phyloP scores from a whole-genome alignment of 1,284 basidiomycete species.

The Porphyrellus sp. region DNA sequence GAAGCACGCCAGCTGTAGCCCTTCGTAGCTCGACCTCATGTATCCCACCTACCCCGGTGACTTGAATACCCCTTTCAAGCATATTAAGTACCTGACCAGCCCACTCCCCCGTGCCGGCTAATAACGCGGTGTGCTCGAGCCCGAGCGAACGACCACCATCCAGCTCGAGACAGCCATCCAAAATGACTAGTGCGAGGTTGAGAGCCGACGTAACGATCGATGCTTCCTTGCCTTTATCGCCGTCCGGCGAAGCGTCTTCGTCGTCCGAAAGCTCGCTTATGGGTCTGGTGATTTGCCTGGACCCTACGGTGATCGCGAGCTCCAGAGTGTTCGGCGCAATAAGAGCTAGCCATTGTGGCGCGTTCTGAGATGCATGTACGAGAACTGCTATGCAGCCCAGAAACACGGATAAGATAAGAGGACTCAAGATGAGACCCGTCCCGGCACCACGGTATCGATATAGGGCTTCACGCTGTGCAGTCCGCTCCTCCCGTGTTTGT shows the following conservation, averaged over 20 bases:
- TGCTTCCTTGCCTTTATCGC: conserved; percentile 50
- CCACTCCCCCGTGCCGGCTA: conserved; percentile 82
- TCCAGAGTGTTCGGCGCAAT: conserved; percentile 81
- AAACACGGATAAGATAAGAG: conserved; percentile 71
- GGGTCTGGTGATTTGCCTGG: conserved; percentile 53
- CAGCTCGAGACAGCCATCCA: conserved; percentile 72
- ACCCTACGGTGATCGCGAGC: conserved; percentile 75
- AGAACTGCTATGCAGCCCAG: conserved; percentile 79
- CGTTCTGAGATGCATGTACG: conserved; percentile 76
- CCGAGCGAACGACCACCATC: conserved; percentile 76
- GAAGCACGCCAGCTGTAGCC: conserved; percentile 74
- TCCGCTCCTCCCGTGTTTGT: conserved; percentile 68
- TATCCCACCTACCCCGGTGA: conserved; percentile 64
- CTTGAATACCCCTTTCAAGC: conserved; percentile 62
- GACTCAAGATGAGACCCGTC: conserved; percentile 75
- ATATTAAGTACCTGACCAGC: conserved; percentile 64
- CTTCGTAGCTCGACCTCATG: conserved; percentile 59
- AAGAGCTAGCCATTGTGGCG: conserved; percentile 74
- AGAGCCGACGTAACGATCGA: conserved; percentile 71
- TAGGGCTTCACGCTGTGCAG: conserved; percentile 45
- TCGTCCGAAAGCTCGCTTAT: conserved; percentile 46
- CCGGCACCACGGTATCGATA: conserved; percentile 69
- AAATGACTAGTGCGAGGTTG: conserved; percentile 72
- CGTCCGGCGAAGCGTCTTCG: conserved; percentile 24
- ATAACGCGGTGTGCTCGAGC: conserved; percentile 67